A percentile compares a stretch with the other conserved stretches of the same genome.
phyloP scores from a whole-genome alignment of 192 early-diverging fungal genomes.

The Spinellus fusiger region DNA sequence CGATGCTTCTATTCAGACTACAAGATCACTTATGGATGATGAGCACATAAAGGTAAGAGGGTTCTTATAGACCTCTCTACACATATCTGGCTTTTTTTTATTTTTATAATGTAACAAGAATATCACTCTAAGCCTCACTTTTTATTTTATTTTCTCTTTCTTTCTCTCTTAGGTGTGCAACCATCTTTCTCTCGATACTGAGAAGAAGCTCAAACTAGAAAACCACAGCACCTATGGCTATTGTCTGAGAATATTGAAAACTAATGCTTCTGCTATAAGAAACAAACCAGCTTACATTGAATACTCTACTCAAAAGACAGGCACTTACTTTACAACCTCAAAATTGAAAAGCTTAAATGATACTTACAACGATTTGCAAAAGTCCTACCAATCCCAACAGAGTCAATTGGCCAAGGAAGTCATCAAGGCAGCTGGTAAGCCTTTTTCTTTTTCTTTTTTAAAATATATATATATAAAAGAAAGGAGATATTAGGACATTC shows the following conservation, averaged over 20 bases:
- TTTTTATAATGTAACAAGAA: background rate
- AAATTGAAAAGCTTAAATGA: conserved; percentile 59
- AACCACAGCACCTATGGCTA: conserved; percentile 76
- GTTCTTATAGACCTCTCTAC: no score
- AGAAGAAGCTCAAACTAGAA: conserved; percentile 90
- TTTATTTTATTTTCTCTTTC: background rate
- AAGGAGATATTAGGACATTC: background rate
- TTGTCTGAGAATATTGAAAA: conserved; percentile 75
- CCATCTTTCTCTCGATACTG: conserved; percentile 67
- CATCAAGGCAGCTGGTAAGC: conserved; percentile 69
- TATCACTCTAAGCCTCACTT: background rate
- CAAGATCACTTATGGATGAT: no score
- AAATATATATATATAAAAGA: background rate
- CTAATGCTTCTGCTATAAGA: conserved; percentile 64
- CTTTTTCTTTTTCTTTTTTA: background rate
- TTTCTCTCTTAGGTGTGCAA: conserved; percentile 41
- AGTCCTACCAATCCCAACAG: conserved; percentile 66
- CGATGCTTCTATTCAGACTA: no score
- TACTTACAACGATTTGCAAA: conserved; percentile 50
- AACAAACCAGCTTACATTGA: conserved; percentile 74
- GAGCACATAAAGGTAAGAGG: no score
- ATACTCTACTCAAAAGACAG: conserved; percentile 81
- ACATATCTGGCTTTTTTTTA: no score
- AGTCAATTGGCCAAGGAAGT: conserved; percentile 78
- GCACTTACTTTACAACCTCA: conserved; percentile 81